Evolutionary conservation across 495 filamentous ascomycete species (phyloP), one percentile per base, ranked within the genome.

Genomic region (Penicillium lividum): DNA sequence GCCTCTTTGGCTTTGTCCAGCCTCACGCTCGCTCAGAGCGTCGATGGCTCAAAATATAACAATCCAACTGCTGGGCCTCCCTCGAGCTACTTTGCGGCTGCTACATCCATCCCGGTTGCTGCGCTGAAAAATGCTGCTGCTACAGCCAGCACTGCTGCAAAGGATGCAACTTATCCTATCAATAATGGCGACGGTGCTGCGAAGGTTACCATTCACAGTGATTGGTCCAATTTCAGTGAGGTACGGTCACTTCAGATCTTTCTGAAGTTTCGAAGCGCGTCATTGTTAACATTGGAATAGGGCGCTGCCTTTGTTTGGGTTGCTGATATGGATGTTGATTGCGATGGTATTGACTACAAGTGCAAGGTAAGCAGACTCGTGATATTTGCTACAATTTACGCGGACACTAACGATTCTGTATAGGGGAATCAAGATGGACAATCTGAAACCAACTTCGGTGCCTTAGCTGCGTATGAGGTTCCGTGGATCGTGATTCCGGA

Each of bases 271-370:
- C 11, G 7, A 7, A 13, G 10, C 22, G 30, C 1, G 36, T 29
- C 9, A 34, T 44, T n/a, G 15, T 15, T 13, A 47, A 7, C 31
- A 11, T 27, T 33, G 18, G 16, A 3, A 51, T 31, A 76, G 73
- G 73, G 70, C 7, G 66, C 73, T 3, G 72, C 73, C 9, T 66
- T 69, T 46, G 66, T 69, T 33, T 76, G 63, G 63, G 51, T 72
- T 0, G 72, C 73, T 0, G 72, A 76, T 42, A 76, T 76, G 73
- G 72, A 76, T 54, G 70, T 74, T 0, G 73, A 76, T 55, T 76
- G 73, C 31, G 73, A 76, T 51, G 73, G 73, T 4, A 56, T 73
- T 5, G 65, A 74, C 47, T 68, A 67, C 33, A 52, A 61, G 27
- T 76, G 73, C 61, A 60, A 62, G 59, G 73, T 71, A 57, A 1